These are phyloP conservation scores for Cyberlindnera saturnus DNA, from an alignment of 805 yeast species.

Conservation along the genomic window DNA sequence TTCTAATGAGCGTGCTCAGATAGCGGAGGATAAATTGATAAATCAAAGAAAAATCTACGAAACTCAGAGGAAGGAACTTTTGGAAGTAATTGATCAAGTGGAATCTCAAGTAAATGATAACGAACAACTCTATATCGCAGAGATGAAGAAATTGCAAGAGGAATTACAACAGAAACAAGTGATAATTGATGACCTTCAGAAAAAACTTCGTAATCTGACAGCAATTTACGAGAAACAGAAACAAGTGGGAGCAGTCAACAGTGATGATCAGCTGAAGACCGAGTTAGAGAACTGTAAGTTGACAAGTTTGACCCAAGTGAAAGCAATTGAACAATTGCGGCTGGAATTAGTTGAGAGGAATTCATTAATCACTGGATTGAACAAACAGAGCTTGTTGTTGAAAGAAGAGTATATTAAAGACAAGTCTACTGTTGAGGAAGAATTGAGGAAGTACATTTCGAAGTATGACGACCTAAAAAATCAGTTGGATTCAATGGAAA, in stretches of 20 bases:
- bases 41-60: conserved; percentile 44
- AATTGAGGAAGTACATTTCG: conserved; percentile 4
- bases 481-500: conserved; percentile 7
- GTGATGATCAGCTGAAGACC: conserved; percentile 26
- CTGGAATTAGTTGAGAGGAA: conserved; percentile 14
- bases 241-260: conserved; percentile 18
- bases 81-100: conserved; percentile 51
- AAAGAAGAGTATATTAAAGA: conserved; percentile 20
- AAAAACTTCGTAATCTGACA: conserved; percentile 18
- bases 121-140: conserved; percentile 41
- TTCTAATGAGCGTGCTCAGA: conserved; percentile 12
- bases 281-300: conserved; percentile 28
- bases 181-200: conserved; percentile 19
- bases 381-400: conserved; percentile 24
- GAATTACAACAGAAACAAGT: conserved; percentile 22
- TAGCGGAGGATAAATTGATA: conserved; percentile 37
- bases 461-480: conserved; percentile 1
- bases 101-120: conserved; percentile 51
- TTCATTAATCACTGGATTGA: conserved; percentile 6
- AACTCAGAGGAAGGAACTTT: conserved; percentile 50
- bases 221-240: conserved; percentile 11
- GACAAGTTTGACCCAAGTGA: conserved; percentile 22
- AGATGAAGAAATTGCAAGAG: conserved; percentile 33
- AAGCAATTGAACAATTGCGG: conserved; percentile 24
- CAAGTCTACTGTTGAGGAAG: conserved; percentile 5